These are phyloP conservation scores for Macrophomina pseudophaseolina DNA, from an alignment of 2,329 filamentous ascomycete species.

Conservation along the genomic window DNA sequence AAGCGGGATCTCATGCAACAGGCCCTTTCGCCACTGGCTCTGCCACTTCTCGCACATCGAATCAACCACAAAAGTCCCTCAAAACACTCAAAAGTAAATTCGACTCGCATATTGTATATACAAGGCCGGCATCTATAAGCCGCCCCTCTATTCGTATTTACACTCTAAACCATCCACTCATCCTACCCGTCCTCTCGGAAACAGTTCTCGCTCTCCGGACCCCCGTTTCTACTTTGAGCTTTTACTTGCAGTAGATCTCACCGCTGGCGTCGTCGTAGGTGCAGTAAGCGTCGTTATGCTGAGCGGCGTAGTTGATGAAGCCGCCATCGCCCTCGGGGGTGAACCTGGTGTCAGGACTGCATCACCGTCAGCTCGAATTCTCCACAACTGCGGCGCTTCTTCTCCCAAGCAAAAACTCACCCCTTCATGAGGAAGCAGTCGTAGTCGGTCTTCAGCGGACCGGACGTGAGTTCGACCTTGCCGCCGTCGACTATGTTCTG, in stretches of 20 bases:
- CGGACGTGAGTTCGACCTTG: not conserved
- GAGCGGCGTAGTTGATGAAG: constrained; percentile 6
- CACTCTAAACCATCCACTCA: not conserved
- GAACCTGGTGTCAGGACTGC: not conserved
- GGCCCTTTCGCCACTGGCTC: too few relatives aligned
- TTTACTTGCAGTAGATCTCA: constrained; percentile 2
- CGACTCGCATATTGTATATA: not conserved
- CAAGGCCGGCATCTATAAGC: not conserved
- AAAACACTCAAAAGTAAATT: too few relatives aligned
- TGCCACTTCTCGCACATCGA: too few relatives aligned
- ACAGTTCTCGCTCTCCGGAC: not conserved
- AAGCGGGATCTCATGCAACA: too few relatives aligned
- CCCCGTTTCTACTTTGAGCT: not conserved
- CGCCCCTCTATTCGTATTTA: not conserved
- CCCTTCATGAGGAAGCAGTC: not conserved
- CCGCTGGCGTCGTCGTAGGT: not conserved
- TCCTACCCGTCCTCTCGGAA: not conserved
- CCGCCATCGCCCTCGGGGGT: not conserved
- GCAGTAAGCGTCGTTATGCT: constrained; percentile 2
- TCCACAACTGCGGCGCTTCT: not conserved
- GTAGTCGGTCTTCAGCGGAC: not conserved
- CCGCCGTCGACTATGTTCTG: not conserved
- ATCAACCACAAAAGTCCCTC: too few relatives aligned
- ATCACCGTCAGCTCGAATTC: not conserved
- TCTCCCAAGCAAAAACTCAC: not conserved